Conservation (phyloP, 257 asterid genomes). For the Penstemon newberryi region DNA sequence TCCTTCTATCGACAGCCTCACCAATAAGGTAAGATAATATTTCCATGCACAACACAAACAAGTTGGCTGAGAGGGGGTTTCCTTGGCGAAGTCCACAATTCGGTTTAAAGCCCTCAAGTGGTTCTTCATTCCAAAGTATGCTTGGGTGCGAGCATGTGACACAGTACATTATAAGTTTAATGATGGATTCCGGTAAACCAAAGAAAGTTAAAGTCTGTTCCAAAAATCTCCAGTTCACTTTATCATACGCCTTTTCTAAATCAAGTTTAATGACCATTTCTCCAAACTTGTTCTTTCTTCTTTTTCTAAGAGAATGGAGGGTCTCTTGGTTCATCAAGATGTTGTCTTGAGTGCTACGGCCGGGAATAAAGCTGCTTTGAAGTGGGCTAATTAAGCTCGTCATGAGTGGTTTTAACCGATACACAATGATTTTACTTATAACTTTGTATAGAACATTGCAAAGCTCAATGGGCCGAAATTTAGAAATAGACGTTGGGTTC, state of each 20-base stretch:
- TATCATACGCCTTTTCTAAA: neutral
- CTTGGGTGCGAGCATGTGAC: neutral
- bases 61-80: too few species aligned
- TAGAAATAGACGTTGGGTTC: rapidly evolving
- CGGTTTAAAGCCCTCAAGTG: neutral
- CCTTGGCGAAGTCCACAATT: too few species aligned
- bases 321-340: neutral
- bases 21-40: too few species aligned
- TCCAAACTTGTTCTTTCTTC: neutral
- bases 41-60: too few species aligned
- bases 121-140: neutral
- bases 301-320: neutral
- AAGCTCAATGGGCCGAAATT: neutral
- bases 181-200: neutral
- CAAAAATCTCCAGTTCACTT: neutral
- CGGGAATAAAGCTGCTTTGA: neutral
- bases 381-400: neutral
- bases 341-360: neutral
- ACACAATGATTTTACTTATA: neutral
- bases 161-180: neutral
- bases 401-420: neutral
- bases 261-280: neutral
- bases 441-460: neutral
- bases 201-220: neutral
- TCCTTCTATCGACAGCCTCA: too few species aligned